Evolutionary conservation across 768 basidiomycete species (phyloP), one percentile per base, ranked within the genome.

Genomic region (Xerocomus potaroensis): DNA sequence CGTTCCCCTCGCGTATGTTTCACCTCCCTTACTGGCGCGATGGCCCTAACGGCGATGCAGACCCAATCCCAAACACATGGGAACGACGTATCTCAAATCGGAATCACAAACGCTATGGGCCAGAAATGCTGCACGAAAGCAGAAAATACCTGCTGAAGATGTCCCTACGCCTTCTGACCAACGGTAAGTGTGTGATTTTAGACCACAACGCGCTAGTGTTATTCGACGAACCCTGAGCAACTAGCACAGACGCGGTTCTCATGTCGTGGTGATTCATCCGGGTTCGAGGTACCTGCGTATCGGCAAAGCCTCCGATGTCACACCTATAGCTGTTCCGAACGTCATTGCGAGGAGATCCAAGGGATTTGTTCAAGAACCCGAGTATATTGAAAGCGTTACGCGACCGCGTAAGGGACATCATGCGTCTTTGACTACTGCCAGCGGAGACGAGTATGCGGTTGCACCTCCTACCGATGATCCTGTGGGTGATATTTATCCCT

Each of bases 1-100:
- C 66, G 88, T 91, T 9, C 91, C 90, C 23, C 66, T 87, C 49
- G 76, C 81, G 84, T 88, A 59, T 51, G 75, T 64, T 65, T 24
- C 22, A 37, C 50, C 14, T 41, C 35, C 5, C 47, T 43, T 26
- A 10, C 34, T 41, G 24, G 43, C 15, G 23, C 26, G 43, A 43
- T 41, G 33, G 39, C 43, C 42, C 51, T 64, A 44, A 59, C 41
- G 12, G 35, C 23, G 18, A 44, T 36, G 16, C 57, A 90, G 86
- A 47, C 76, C 81, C 26, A 91, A 90, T 63, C 86, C 85, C 27
- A 92, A 91, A 61, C 84, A 91, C 57, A 75, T 81, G 63, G 81
- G 79, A 26, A 80, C 87, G 8, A 80, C 78, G 6, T 93, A 92
- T 60, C 73, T 91, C 44, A 91, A 90, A 59, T 74, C 78, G 1